Percentiles rank a stretch among this genome's conserved stretches.
Evolutionary conservation across 2,329 filamentous ascomycete species (phyloP).

Genomic region (Exophiala sideris): DNA sequence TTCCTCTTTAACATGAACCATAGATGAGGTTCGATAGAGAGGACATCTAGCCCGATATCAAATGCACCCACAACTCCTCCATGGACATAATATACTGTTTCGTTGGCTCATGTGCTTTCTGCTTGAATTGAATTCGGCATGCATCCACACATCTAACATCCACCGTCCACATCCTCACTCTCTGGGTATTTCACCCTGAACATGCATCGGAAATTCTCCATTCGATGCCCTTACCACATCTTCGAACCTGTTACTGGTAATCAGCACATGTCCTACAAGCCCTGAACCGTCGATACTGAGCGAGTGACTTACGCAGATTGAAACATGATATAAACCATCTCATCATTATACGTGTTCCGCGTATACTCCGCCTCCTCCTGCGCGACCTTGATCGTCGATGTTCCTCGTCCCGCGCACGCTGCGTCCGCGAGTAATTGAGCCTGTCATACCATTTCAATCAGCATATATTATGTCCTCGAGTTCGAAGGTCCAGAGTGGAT

Average conservation of each 20-base stretch:
- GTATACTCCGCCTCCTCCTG: constrained; percentile 25
- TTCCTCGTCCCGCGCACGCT: constrained; percentile 34
- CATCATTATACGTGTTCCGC: constrained; percentile 24
- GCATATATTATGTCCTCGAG: no score
- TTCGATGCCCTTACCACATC: constrained; percentile 23
- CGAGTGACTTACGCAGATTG: constrained; percentile 20
- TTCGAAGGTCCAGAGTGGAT: no score
- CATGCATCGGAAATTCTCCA: constrained; percentile 22
- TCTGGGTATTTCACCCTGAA: constrained; percentile 22
- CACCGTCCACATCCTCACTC: background rate
- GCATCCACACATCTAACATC: no score
- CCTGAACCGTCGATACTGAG: background rate
- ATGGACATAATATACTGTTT: no score
- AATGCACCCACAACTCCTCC: no score
- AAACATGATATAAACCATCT: constrained; percentile 29
- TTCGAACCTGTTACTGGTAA: constrained; percentile 14
- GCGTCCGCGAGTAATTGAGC: constrained; percentile 42
- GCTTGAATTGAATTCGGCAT: background rate
- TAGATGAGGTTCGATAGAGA: no score
- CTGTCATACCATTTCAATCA: constrained; percentile 8
- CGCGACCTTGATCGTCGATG: constrained; percentile 21
- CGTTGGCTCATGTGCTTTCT: background rate
- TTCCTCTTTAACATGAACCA: background rate
- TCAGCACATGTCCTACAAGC: background rate
- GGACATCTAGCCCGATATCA: no score